phyloP scores from a whole-genome alignment of 2,329 filamentous ascomycete genomes.

The Dactylellina drechsleri region DNA sequence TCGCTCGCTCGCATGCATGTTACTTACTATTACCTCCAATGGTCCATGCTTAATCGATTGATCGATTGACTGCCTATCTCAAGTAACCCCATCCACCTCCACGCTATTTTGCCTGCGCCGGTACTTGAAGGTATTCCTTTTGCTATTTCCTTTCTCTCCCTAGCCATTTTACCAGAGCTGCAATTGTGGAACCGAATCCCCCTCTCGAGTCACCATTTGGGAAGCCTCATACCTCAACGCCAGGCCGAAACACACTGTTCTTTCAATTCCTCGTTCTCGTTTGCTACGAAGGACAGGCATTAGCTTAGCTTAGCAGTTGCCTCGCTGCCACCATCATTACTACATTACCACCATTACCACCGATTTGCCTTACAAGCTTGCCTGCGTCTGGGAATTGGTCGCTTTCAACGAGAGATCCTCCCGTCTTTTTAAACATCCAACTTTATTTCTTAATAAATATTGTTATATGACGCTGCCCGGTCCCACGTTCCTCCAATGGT shows the following conservation, averaged over 20 bases:
- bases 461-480: conserved; percentile 29
- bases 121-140: conserved; percentile 18
- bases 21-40: not conserved
- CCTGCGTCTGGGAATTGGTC: conserved; percentile 35
- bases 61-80: conserved; percentile 11
- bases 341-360: too few relatives aligned
- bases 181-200: conserved; percentile 19
- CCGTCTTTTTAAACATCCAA: conserved; percentile 18
- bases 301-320: conserved; percentile 13
- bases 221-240: conserved; percentile 45
- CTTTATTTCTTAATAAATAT: conserved; percentile 10
- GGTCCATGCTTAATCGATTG: not conserved
- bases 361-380: conserved; percentile 20
- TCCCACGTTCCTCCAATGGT: conserved; percentile 31
- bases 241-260: conserved; percentile 36
- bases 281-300: conserved; percentile 32
- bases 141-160: conserved; percentile 13
- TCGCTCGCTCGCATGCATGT: too few relatives aligned
- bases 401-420: conserved; percentile 34
- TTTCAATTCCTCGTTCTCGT: conserved; percentile 16
- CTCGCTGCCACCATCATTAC: too few relatives aligned
- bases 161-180: conserved; percentile 12
- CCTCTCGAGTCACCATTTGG: conserved; percentile 44
- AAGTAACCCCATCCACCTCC: conserved; percentile 17
- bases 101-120: not conserved